Evolutionary conservation across 495 filamentous ascomycete genomes (phyloP).

Genomic region (Parachaetomium inaequale): DNA sequence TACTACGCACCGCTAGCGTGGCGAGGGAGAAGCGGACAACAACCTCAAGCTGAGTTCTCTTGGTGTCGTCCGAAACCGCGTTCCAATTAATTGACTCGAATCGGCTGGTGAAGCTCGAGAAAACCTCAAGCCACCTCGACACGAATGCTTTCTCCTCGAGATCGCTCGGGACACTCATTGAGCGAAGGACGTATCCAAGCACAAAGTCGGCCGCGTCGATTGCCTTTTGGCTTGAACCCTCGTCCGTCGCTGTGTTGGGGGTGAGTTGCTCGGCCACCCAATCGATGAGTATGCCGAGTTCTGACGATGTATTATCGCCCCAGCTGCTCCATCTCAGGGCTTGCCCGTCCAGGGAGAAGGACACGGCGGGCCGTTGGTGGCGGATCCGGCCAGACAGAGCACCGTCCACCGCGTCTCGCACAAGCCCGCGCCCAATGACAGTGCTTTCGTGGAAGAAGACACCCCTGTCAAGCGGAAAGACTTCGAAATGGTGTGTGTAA

Average conservation of each 20-base stretch:
- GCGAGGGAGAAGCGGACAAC: constrained; percentile 20
- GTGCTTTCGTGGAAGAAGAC: constrained; percentile 75
- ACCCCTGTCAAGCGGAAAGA: constrained; percentile 60
- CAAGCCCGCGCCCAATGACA: constrained; percentile 68
- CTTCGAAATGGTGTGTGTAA: constrained; percentile 74
- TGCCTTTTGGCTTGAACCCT: constrained; percentile 7
- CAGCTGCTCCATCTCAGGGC: constrained; percentile 62
- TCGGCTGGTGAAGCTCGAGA: constrained; percentile 38
- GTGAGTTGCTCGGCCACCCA: constrained; percentile 48
- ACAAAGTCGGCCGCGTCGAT: constrained; percentile 40
- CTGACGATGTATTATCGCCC: constrained; percentile 65
- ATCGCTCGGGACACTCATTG: constrained; percentile 34
- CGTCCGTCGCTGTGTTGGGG: background rate
- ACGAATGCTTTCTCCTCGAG: constrained; percentile 40
- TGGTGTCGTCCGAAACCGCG: background rate
- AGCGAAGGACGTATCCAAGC: constrained; percentile 39
- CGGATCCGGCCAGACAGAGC: constrained; percentile 28
- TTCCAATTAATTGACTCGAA: constrained; percentile 30
- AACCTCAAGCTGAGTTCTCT: constrained; percentile 20
- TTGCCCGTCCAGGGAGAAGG: constrained; percentile 49
- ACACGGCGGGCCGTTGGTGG: constrained; percentile 24
- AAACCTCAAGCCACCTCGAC: constrained; percentile 43
- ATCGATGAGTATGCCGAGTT: constrained; percentile 59
- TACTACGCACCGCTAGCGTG: constrained; percentile 25
- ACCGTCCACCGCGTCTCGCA: constrained; percentile 50